Conservation (phyloP, 78 protist species). For the Dictyostelium intermedium region DNA sequence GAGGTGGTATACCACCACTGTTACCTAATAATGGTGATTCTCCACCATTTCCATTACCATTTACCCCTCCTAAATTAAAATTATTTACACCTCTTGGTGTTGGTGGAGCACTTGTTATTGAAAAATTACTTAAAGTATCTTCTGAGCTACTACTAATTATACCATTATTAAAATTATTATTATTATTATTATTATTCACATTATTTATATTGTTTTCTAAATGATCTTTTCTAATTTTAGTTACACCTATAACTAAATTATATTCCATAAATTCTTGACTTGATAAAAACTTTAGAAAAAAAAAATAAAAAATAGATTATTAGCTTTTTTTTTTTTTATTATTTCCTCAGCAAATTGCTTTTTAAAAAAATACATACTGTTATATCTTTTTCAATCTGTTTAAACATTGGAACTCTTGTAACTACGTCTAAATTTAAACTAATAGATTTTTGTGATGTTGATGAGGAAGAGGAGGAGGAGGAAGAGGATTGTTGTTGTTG, state of each 20-base stretch:
- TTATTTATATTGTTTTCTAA: not conserved
- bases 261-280: constrained; percentile 45
- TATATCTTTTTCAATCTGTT: constrained; percentile 69
- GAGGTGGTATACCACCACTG: not conserved
- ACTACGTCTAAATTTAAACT: constrained; percentile 3
- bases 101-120: constrained; percentile 28
- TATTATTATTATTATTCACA: not conserved
- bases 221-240: not conserved
- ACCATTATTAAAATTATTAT: not conserved
- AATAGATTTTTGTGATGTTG: not conserved
- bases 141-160: not conserved
- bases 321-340: too few relatives aligned
- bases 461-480: not conserved
- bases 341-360: too few relatives aligned
- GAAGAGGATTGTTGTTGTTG: not conserved
- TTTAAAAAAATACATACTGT: constrained; percentile 5
- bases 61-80: not conserved
- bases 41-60: not conserved
- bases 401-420: not conserved
- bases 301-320: not conserved
- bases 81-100: not conserved
- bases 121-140: not conserved
- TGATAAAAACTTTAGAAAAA: constrained; percentile 17
- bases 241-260: constrained; percentile 20
- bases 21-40: not conserved